Evolutionary conservation across 2,329 filamentous ascomycete genomes (phyloP).

Genomic region (Drechmeria coniospora): DNA sequence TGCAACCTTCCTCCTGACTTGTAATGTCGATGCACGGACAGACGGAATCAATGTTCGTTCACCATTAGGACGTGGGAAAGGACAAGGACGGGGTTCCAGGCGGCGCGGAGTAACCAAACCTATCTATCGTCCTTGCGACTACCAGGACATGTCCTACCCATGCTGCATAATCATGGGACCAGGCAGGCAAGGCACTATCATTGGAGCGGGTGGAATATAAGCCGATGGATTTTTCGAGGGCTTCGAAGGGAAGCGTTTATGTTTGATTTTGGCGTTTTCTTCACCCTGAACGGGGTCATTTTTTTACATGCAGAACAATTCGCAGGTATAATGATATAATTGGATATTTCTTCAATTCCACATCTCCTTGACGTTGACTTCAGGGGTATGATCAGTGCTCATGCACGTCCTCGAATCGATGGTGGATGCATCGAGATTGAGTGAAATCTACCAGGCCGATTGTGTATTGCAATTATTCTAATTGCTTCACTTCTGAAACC

Average conservation of each 20-base stretch:
- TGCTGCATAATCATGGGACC: slow-evolving; percentile 2
- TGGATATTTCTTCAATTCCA: background rate
- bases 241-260: background rate
- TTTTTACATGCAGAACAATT: too few relatives aligned
- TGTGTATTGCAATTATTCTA: background rate
- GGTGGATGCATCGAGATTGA: too few relatives aligned
- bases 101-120: too few relatives aligned
- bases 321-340: background rate
- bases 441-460: background rate
- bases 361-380: background rate
- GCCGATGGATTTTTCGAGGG: background rate
- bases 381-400: too few relatives aligned
- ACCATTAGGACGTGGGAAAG: too few relatives aligned
- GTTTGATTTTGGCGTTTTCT: too few relatives aligned
- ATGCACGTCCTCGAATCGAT: too few relatives aligned
- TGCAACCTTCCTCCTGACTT: background rate
- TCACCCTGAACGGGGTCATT: too few relatives aligned
- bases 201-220: background rate
- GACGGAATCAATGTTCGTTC: too few relatives aligned
- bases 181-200: background rate
- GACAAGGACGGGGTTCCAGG: too few relatives aligned
- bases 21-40: too few relatives aligned
- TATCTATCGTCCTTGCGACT: background rate
- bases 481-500: background rate
- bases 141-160: slow-evolving; percentile 1